A percentile compares a stretch with the other conserved stretches of the same genome.
phyloP scores from a whole-genome alignment of 345 rosid genomes.

The Citrus maxima region DNA sequence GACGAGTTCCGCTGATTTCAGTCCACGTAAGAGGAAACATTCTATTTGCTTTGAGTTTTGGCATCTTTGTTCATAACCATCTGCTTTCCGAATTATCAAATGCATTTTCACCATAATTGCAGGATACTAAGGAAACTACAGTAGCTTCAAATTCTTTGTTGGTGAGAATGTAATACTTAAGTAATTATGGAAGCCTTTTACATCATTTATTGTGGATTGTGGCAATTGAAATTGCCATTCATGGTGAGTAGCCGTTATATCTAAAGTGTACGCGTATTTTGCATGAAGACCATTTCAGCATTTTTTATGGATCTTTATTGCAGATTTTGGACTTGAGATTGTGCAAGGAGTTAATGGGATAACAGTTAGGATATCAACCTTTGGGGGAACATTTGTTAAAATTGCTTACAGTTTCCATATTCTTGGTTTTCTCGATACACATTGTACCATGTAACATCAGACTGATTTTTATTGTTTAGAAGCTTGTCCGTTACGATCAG shows the following conservation, averaged over 20 bases:
- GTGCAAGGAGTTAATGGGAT: not conserved
- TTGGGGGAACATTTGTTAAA: constrained; percentile 5
- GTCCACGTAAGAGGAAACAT: constrained; percentile 16
- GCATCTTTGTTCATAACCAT: not conserved
- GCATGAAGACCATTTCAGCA: not conserved
- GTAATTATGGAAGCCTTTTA: constrained; percentile 3
- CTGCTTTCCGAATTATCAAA: not conserved
- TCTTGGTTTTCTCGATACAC: not conserved
- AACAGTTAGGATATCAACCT: not conserved
- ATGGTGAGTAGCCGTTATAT: constrained; percentile 1
- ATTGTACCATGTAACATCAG: constrained; percentile 1
- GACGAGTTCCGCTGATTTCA: constrained; percentile 81
- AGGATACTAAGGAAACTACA: constrained; percentile 10
- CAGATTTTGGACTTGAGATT: constrained; percentile 1
- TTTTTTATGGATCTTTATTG: not conserved
- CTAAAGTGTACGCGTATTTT: not conserved
- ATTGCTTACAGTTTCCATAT: not conserved
- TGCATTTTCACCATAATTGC: constrained; percentile 5
- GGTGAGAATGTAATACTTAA: not conserved
- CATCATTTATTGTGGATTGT: not conserved
- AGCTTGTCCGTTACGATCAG: not conserved
- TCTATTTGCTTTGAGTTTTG: not conserved
- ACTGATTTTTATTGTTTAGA: not conserved
- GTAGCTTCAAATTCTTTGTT: not conserved
- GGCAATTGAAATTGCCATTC: not conserved